Conservation (phyloP, 106 monocot genomes). For the Acanthochlamys bracteata region DNA sequence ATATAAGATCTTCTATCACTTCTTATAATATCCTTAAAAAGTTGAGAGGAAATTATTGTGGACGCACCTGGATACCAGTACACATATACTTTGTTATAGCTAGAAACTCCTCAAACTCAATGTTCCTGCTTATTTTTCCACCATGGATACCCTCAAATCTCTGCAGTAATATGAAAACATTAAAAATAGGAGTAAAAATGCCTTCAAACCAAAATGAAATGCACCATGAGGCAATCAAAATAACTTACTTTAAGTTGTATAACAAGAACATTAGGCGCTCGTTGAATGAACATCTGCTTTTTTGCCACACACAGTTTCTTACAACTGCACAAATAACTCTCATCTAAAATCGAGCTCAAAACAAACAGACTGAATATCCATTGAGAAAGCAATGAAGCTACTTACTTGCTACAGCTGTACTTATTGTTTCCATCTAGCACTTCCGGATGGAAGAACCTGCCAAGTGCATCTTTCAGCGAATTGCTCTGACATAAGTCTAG, state of each 20-base stretch:
- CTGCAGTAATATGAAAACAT: slow-evolving; percentile 23
- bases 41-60: not conserved
- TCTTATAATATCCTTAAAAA: no score
- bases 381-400: no score
- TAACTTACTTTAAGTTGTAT: slow-evolving; percentile 80
- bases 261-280: slow-evolving; percentile 91
- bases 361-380: not conserved
- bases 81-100: slow-evolving; percentile 72
- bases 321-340: slow-evolving; percentile 42
- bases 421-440: slow-evolving; percentile 79
- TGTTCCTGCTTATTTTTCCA: slow-evolving; percentile 73
- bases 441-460: slow-evolving; percentile 75
- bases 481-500: slow-evolving; percentile 68
- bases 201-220: no score
- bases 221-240: no score
- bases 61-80: slow-evolving; percentile 50
- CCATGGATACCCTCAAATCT: slow-evolving; percentile 88
- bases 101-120: slow-evolving; percentile 79
- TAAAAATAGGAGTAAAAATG: no score
- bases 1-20: no score
- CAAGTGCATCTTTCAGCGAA: slow-evolving; percentile 67
- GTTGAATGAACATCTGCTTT: slow-evolving; percentile 82
- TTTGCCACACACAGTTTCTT: slow-evolving; percentile 73
- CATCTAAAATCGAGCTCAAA: not conserved
- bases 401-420: slow-evolving; percentile 77